phyloP scores from a whole-genome alignment of 495 filamentous ascomycete genomes.

The Penicillium egyptiacum region DNA sequence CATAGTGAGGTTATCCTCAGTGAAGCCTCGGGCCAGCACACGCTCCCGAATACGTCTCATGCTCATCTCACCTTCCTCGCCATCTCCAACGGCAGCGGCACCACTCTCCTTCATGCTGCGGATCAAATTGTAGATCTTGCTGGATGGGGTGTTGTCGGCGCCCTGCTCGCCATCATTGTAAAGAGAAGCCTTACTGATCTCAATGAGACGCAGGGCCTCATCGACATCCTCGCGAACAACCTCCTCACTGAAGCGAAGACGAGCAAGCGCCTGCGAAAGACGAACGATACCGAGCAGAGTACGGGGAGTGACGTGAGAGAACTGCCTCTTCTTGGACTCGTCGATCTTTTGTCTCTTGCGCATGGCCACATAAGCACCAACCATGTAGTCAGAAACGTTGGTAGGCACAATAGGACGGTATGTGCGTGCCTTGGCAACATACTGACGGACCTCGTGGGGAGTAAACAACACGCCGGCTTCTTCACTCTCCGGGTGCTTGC shows the following conservation, averaged over 20 bases:
- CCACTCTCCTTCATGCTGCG: conserved; percentile 79
- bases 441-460: conserved; percentile 89
- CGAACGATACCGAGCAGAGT: conserved; percentile 90
- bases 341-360: conserved; percentile 84
- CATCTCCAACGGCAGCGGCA: conserved; percentile 70
- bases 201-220: conserved; percentile 85
- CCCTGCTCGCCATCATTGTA: conserved; percentile 61
- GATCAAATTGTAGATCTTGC: conserved; percentile 92
- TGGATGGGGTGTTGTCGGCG: conserved; percentile 75
- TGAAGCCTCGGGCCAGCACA: conserved; percentile 94
- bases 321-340: conserved; percentile 83
- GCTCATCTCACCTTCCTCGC: conserved; percentile 73
- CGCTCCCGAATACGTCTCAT: conserved; percentile 83
- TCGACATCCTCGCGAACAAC: conserved; percentile 94
- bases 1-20: conserved; percentile 82
- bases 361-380: conserved; percentile 91
- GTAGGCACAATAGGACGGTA: conserved; percentile 84
- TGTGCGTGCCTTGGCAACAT: conserved; percentile 87
- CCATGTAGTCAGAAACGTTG: conserved; percentile 88
- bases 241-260: conserved; percentile 77
- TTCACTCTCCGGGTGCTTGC: conserved; percentile 79
- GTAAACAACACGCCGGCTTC: conserved; percentile 72
- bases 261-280: conserved; percentile 92
- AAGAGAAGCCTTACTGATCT: conserved; percentile 87
- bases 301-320: conserved; percentile 88